Evolutionary conservation across 441 rosid genomes (phyloP).

Genomic region (Arabidopsis lyrata): DNA sequence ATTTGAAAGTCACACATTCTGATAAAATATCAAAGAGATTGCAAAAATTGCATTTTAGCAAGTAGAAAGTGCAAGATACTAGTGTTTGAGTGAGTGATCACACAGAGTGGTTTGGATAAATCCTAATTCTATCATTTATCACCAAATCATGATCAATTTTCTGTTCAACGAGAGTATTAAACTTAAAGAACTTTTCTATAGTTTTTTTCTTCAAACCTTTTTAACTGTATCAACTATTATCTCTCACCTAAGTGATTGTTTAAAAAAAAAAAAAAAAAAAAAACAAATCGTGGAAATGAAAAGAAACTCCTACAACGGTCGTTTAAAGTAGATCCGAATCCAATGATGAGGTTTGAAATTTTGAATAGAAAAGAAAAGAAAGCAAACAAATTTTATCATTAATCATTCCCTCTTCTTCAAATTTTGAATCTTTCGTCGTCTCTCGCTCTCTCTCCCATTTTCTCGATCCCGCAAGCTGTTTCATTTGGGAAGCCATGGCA

Average conservation of each 20-base stretch:
- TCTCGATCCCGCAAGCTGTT: slow-evolving; percentile 15
- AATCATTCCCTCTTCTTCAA: slow-evolving; percentile 35
- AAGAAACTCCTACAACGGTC: slow-evolving; percentile 20
- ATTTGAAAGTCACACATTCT: no score
- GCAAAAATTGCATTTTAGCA: no score
- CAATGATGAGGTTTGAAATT: slow-evolving; percentile 6
- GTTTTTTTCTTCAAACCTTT: background rate
- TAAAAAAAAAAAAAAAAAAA: background rate
- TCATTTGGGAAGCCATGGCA: slow-evolving; percentile 29
- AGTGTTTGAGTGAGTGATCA: no score
- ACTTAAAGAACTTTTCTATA: no score
- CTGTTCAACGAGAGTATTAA: no score
- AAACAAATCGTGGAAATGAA: slow-evolving; percentile 25
- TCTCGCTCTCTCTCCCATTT: background rate
- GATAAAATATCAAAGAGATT: no score
- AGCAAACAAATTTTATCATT: slow-evolving; percentile 13
- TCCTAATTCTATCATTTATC: no score
- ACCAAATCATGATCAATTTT: no score
- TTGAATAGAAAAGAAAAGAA: background rate
- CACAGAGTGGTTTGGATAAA: no score
- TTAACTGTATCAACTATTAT: background rate
- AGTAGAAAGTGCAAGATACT: no score
- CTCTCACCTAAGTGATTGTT: background rate
- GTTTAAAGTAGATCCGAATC: slow-evolving; percentile 38
- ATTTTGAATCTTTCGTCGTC: slow-evolving; percentile 33